A percentile compares a stretch with the other conserved stretches of the same genome.
Evolutionary conservation across 345 rosid genomes (phyloP).

Genomic region (Gossypium arboreum): DNA sequence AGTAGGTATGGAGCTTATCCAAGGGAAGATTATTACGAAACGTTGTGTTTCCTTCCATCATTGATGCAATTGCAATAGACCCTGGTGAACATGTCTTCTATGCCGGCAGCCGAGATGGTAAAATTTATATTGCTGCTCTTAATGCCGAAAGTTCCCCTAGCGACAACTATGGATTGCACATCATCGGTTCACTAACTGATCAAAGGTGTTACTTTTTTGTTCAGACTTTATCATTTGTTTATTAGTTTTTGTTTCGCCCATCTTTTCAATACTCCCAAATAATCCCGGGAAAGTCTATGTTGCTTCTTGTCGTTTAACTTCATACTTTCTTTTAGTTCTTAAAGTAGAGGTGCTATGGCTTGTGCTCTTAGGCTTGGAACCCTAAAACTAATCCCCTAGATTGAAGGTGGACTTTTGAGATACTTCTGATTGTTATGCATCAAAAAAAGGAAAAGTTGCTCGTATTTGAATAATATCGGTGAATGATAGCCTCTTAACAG

Average conservation of each 20-base stretch:
- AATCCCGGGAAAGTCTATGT: not conserved
- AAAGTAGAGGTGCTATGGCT: not conserved
- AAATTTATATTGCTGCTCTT: slow-evolving; percentile 66
- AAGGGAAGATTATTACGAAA: slow-evolving; percentile 56
- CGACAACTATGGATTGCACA: slow-evolving; percentile 48
- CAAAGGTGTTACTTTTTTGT: slow-evolving; percentile 25
- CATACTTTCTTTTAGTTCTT: not conserved
- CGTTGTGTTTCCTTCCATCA: slow-evolving; percentile 61
- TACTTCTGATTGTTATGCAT: not conserved
- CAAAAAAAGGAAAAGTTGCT: not conserved
- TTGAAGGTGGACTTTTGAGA: not conserved
- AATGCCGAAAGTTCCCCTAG: slow-evolving; percentile 43
- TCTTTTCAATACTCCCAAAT: not conserved
- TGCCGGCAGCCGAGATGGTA: slow-evolving; percentile 84
- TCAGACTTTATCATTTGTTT: not conserved
- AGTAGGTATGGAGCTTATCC: slow-evolving; percentile 80
- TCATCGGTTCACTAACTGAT: slow-evolving; percentile 59
- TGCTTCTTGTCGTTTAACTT: not conserved
- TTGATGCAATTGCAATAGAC: slow-evolving; percentile 73
- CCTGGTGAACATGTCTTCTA: slow-evolving; percentile 79
- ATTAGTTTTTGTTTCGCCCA: not conserved
- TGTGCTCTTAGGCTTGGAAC: not conserved
- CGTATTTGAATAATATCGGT: not conserved
- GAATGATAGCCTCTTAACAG: not conserved
- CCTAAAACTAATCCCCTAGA: not conserved